Evolutionary conservation across 306 rosid species (phyloP), one percentile per base, ranked within the genome.

Genomic region (Cicer bijugum): DNA sequence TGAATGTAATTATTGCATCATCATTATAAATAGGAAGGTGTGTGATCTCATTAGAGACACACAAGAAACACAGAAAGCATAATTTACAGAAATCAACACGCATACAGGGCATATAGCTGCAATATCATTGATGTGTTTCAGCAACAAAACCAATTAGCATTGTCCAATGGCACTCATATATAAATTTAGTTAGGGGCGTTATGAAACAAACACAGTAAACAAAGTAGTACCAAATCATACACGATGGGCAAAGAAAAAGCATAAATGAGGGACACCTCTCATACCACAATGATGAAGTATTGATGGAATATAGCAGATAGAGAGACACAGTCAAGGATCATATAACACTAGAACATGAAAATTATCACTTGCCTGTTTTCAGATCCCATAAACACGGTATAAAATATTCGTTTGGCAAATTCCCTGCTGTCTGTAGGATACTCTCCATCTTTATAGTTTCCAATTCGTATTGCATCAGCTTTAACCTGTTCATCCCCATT

Each of bases 361-460:
- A 28, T 14, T 37, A 46, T 63, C 42, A 67, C 55, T 53, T 71
- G 83, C 99, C 99, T 94, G 84, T 94, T 94, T 79, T 94, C 97
- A 81, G 99, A 80, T 78, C 99, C 97, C 99, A 94, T 94, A 74
- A 84, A 94, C 73, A 91, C 90, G 1, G 97, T 89, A 82, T 90
- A 94, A 78, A 94, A 91, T 81, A 94, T 64, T 51, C 96, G 90
- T 76, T 79, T 91, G 28, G 99, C 96, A 51, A 94, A 91, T 80
- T 94, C 99, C 78, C 88, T 87, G 75, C 97, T 86, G 80, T 94
- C 93, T 20, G 90, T 88, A 70, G 99, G 99, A 85, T 81, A 90
- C 45, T 88, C 85, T 14, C 97, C 96, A 59, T 91, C 86, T 50
- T 81, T 90, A 83, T 94, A 94, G 78, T 90, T 89, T 82, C 99